These are phyloP conservation scores for Pyricularia pennisetigena DNA, from an alignment of 2,329 filamentous ascomycete genomes.

Conservation along the genomic window DNA sequence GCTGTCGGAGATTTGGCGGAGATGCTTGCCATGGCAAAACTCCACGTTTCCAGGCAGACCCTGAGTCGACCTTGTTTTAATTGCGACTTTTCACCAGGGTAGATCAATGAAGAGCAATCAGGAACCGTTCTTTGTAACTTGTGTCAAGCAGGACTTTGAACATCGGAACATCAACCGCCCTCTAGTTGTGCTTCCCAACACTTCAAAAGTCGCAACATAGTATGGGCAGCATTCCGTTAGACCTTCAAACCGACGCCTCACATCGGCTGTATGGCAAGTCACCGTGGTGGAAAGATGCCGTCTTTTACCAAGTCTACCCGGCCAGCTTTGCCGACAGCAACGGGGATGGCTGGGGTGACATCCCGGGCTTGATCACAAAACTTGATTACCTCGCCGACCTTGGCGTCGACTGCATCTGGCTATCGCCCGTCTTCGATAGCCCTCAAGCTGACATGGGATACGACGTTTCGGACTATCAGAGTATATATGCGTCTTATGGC, in stretches of 20 bases:
- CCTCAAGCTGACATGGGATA: conserved; percentile 53
- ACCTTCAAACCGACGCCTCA: not conserved
- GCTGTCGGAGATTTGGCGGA: not conserved
- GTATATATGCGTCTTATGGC: conserved; percentile 45
- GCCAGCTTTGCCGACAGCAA: conserved; percentile 49
- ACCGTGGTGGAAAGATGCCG: conserved; percentile 7
- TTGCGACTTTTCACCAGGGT: not conserved
- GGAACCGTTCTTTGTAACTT: not conserved
- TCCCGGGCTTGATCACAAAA: conserved; percentile 54
- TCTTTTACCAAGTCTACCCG: conserved; percentile 32
- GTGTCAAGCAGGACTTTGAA: not conserved
- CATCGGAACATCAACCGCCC: not conserved
- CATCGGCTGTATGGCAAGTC: not conserved
- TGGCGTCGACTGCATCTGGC: conserved; percentile 53
- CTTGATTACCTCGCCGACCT: conserved; percentile 54
- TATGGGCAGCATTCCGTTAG: not conserved
- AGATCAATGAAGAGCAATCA: not conserved
- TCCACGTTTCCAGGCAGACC: not conserved
- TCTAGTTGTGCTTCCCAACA: not conserved
- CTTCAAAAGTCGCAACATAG: not conserved
- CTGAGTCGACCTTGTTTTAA: not conserved
- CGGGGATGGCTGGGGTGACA: conserved; percentile 54
- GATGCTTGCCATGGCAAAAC: not conserved
- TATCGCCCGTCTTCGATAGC: conserved; percentile 39
- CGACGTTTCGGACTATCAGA: conserved; percentile 56